phyloP scores from a whole-genome alignment of 768 basidiomycete species.

The Rubroboletus satanas region DNA sequence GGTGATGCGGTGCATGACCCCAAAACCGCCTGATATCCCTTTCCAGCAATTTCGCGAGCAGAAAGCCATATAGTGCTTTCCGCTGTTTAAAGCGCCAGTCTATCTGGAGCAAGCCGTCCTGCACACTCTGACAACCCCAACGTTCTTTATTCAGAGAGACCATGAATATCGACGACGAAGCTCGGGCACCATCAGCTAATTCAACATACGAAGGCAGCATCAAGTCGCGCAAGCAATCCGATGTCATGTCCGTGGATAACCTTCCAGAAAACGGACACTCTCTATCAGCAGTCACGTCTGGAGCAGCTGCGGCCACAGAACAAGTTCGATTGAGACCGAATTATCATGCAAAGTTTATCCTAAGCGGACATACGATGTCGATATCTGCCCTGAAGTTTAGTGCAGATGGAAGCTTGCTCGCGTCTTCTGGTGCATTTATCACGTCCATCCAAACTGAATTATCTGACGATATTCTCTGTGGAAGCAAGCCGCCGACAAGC shows the following conservation, averaged over 20 bases:
- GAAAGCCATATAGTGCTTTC: background rate
- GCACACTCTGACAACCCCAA: background rate
- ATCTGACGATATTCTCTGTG: slow-evolving; percentile 26
- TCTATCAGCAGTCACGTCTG: background rate
- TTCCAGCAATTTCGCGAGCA: background rate
- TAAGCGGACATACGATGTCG: slow-evolving; percentile 79
- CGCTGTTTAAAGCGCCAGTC: background rate
- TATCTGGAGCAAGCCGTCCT: background rate
- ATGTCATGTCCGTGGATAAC: slow-evolving; percentile 9
- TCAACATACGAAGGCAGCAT: background rate
- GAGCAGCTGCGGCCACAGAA: background rate
- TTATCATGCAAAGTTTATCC: slow-evolving; percentile 56
- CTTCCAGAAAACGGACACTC: background rate
- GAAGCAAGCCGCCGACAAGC: slow-evolving; percentile 78
- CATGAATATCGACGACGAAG: slow-evolving; percentile 17
- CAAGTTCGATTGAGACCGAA: slow-evolving; percentile 33
- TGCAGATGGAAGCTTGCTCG: slow-evolving; percentile 75
- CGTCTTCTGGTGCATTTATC: slow-evolving; percentile 70
- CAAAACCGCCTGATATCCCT: background rate
- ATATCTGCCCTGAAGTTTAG: slow-evolving; percentile 89
- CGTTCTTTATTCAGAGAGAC: background rate
- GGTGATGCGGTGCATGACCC: slow-evolving; percentile 2
- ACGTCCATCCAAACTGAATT: slow-evolving; percentile 1
- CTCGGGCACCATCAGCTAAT: background rate
- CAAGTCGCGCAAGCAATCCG: slow-evolving; percentile 5